Conservation (phyloP, 805 yeast genomes). For the Candida jianshihensis region DNA sequence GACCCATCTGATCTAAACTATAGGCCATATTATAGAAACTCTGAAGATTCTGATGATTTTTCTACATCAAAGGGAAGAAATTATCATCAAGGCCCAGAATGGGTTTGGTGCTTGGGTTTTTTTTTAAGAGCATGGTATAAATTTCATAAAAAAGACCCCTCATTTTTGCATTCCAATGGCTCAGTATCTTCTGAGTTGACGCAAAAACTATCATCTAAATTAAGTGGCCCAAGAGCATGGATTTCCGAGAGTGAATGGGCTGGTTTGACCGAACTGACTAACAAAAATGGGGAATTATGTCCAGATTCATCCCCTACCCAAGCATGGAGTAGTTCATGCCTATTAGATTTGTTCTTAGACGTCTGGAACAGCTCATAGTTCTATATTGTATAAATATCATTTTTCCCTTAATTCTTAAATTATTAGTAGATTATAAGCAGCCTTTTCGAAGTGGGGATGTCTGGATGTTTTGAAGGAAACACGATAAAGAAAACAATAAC, state of each 20-base stretch:
- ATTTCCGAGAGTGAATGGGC: slow-evolving; percentile 80
- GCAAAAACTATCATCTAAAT: slow-evolving; percentile 52
- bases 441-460: no score
- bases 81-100: slow-evolving; percentile 98
- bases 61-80: slow-evolving; percentile 93
- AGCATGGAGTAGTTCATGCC: slow-evolving; percentile 91
- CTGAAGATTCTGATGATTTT: slow-evolving; percentile 78
- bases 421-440: no score
- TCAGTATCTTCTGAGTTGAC: slow-evolving; percentile 45
- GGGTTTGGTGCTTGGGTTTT: slow-evolving; percentile 92
- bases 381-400: no score
- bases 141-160: slow-evolving; percentile 40
- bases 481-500: no score
- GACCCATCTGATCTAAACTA: slow-evolving; percentile 92
- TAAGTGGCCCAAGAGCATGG: slow-evolving; percentile 64
- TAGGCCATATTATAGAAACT: slow-evolving; percentile 79
- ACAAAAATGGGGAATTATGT: slow-evolving; percentile 78
- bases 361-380: no score
- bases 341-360: slow-evolving; percentile 74
- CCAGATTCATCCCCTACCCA: slow-evolving; percentile 90
- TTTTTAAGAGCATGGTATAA: slow-evolving; percentile 70
- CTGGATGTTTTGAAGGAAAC: no score
- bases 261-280: slow-evolving; percentile 87
- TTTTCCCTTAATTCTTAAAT: no score
- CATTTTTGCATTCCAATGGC: slow-evolving; percentile 25